phyloP scores from a whole-genome alignment of 2,329 filamentous ascomycete genomes.

The Paramyrothecium sp. region DNA sequence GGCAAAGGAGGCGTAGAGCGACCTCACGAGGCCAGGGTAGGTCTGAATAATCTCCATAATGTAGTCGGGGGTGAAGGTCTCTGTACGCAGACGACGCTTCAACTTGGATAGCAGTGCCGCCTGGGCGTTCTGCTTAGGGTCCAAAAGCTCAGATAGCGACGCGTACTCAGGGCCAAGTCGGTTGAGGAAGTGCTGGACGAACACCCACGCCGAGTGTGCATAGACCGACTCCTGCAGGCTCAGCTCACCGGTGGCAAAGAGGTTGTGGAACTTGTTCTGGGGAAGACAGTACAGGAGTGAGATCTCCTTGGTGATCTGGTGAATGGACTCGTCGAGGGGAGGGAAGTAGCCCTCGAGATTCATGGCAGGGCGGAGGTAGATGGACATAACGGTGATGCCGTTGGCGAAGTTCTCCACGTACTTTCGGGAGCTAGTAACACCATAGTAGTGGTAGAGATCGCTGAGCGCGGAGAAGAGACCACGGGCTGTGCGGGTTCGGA shows the following conservation, averaged over 20 bases:
- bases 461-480: constrained; percentile 94
- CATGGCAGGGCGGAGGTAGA: constrained; percentile 78
- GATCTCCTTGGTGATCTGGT: constrained; percentile 98
- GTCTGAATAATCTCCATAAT: constrained; percentile 95
- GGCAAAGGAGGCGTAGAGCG: constrained; percentile 89
- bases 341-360: constrained; percentile 61
- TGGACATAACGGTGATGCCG: constrained; percentile 93
- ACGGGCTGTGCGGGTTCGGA: constrained; percentile 87
- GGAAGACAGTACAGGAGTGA: constrained; percentile 97
- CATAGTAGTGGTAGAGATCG: constrained; percentile 98
- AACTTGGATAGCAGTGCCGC: constrained; percentile 88
- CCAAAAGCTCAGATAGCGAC: constrained; percentile 78
- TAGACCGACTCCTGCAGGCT: constrained; percentile 97
- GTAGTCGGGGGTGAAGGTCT: constrained; percentile 98
- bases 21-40: constrained; percentile 83
- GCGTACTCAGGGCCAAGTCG: constrained; percentile 89
- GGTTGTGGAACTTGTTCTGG: constrained; percentile 89
- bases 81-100: constrained; percentile 90
- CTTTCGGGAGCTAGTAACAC: constrained; percentile 91
- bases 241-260: constrained; percentile 82
- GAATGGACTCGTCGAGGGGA: constrained; percentile 89
- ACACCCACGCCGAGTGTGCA: constrained; percentile 96
- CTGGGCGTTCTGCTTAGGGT: constrained; percentile 78
- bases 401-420: constrained; percentile 99
- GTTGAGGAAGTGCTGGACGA: constrained; percentile 97